These are phyloP conservation scores for Aspergillus homomorphus DNA, from an alignment of 495 filamentous ascomycete genomes.

Conservation along the genomic window DNA sequence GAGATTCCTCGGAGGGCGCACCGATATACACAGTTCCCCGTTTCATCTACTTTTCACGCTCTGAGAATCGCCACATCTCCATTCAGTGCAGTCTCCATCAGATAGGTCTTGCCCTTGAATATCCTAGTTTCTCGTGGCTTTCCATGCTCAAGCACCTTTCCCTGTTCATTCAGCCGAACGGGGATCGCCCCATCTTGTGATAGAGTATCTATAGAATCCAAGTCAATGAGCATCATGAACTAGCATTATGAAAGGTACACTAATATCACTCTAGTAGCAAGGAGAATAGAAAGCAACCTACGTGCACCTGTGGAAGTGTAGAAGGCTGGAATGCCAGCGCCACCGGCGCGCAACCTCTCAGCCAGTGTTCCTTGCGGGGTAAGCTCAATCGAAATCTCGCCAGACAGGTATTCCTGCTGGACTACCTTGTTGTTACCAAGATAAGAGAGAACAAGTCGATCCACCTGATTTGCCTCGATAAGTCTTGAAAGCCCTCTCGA, in stretches of 20 bases:
- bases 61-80: constrained; percentile 89
- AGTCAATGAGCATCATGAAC: background rate
- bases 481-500: constrained; percentile 72
- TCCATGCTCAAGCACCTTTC: constrained; percentile 66
- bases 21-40: constrained; percentile 89
- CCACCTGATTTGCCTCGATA: constrained; percentile 72
- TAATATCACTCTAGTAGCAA: too few relatives aligned
- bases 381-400: constrained; percentile 79
- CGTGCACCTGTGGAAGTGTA: constrained; percentile 84
- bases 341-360: constrained; percentile 78
- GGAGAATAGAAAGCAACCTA: constrained; percentile 24
- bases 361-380: constrained; percentile 89
- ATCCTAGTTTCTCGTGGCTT: constrained; percentile 77
- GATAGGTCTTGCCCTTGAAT: constrained; percentile 79
- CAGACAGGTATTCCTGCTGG: constrained; percentile 78
- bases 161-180: constrained; percentile 69
- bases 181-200: constrained; percentile 84
- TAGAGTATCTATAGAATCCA: constrained; percentile 50
- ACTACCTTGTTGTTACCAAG: constrained; percentile 88
- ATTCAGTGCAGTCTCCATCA: constrained; percentile 79
- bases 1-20: constrained; percentile 38
- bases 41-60: constrained; percentile 80
- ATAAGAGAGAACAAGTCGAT: constrained; percentile 81
- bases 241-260: background rate
- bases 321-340: constrained; percentile 86